Evolutionary conservation across 306 rosid species (phyloP).

Genomic region (Canavalia gladiata): DNA sequence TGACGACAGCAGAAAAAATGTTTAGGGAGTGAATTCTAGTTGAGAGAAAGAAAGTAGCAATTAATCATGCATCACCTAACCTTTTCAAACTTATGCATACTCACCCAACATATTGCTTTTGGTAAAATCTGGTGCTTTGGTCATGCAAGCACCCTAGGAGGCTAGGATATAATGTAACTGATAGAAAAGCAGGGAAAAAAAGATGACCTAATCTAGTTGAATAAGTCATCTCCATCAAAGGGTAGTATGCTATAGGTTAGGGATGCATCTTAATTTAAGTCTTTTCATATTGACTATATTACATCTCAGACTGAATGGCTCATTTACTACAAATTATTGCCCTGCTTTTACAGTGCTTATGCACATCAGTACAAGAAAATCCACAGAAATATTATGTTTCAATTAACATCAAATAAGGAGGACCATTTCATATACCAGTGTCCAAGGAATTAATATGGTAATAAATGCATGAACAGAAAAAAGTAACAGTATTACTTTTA

Average conservation of each 20-base stretch:
- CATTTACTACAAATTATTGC: conserved; percentile 31
- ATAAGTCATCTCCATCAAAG: conserved; percentile 40
- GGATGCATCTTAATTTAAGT: conserved; percentile 7
- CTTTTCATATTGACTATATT: conserved; percentile 22
- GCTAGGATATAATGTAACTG: conserved; percentile 33
- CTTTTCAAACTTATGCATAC: conserved; percentile 40
- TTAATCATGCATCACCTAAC: conserved; percentile 37
- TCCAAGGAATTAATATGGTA: conserved; percentile 14
- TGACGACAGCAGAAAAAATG: conserved; percentile 39
- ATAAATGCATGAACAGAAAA: conserved; percentile 11
- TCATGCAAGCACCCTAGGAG: conserved; percentile 41
- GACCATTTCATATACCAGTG: conserved; percentile 17
- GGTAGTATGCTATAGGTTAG: conserved; percentile 37
- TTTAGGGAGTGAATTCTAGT: conserved; percentile 34
- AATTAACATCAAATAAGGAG: conserved; percentile 17
- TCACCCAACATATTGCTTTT: conserved; percentile 39
- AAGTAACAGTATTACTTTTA: conserved; percentile 22
- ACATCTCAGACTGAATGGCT: conserved; percentile 39
- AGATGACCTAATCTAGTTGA: conserved; percentile 44
- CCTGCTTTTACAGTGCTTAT: conserved; percentile 18
- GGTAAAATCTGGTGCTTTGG: conserved; percentile 24
- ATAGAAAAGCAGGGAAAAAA: conserved; percentile 29
- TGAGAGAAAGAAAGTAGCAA: conserved; percentile 29
- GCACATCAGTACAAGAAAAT: conserved; percentile 14
- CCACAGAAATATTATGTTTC: conserved; percentile 13